Evolutionary conservation across 148 eudicot genomes (phyloP), one percentile per base, ranked within the genome.

Genomic region (Rhododendron griersonianum): DNA sequence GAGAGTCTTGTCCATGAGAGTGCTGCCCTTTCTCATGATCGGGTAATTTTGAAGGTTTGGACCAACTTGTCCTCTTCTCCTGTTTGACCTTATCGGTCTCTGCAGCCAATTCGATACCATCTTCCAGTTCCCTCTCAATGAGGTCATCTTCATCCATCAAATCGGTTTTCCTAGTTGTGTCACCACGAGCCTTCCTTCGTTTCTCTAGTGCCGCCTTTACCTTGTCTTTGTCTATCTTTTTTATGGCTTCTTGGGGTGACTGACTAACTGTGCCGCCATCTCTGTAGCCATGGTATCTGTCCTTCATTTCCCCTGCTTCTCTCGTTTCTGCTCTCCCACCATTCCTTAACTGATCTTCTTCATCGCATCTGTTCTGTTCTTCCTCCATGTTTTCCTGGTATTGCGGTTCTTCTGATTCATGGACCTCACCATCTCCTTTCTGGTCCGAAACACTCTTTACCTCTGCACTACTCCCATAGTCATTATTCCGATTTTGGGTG

Each of bases 41-140:
- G 11, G 84, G 69, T 87, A 87, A 86, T 59, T 88, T 69, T 23
- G 90, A 85, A 82, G 88, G 45, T 59, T 93, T 93, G 57, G 94
- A 82, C 96, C 91, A 90, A 85, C 78, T 92, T 71, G 90, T 92
- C 86, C 91, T 92, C 88, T 88, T 95, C 41, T 95, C 95, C 69
- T 82, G 91, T 87, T 93, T 93, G 59, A 74, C 85, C 86, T 91
- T 95, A 88, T 93, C 96, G 74, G 85, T 93, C 85, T 91, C 93
- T 44, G 93, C 90, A 69, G 98, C 94, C 88, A 98, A 86, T 85
- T 95, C 99, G 84, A 98, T 92, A 37, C 97, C 99, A 90, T 93
- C 98, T 84, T 98, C 99, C 81, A 98, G 87, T 90, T 95, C 96
- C 85, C 98, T 94, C 90, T 95, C 91, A 79, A 98, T 95, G 59